phyloP scores from a whole-genome alignment of 805 yeast species.

The Yamadazyma tumulicola region DNA sequence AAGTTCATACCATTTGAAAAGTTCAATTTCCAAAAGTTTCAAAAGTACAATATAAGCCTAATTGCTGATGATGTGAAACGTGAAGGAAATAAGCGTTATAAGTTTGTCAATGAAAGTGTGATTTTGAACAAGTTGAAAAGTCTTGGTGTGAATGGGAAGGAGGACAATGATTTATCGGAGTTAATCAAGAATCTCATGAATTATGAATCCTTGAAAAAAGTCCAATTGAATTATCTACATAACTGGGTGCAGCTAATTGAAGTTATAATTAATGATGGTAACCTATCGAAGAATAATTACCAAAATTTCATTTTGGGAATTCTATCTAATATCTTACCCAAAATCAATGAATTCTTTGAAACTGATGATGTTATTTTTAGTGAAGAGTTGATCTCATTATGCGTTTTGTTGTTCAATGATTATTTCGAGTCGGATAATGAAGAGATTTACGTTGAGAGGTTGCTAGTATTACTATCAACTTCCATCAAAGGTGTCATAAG shows the following conservation, averaged over 20 bases:
- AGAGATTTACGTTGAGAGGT: slow-evolving; percentile 40
- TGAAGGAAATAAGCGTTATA: slow-evolving; percentile 6
- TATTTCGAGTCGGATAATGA: slow-evolving; percentile 39
- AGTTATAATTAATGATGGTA: slow-evolving; percentile 60
- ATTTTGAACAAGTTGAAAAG: slow-evolving; percentile 1
- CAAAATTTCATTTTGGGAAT: slow-evolving; percentile 66
- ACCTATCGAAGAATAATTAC: slow-evolving; percentile 37
- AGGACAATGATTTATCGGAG: slow-evolving; percentile 5
- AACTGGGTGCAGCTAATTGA: slow-evolving; percentile 84
- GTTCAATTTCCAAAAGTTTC: slow-evolving; percentile 28
- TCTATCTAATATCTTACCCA: slow-evolving; percentile 72
- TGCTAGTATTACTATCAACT: slow-evolving; percentile 68
- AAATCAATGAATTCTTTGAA: slow-evolving; percentile 70
- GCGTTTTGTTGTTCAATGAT: slow-evolving; percentile 61
- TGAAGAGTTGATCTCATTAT: slow-evolving; percentile 71
- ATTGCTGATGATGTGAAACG: slow-evolving; percentile 33
- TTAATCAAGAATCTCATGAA: slow-evolving; percentile 42
- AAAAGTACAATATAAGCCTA: slow-evolving; percentile 24
- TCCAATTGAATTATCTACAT: slow-evolving; percentile 62
- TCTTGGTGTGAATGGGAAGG: slow-evolving; percentile 8
- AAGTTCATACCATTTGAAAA: slow-evolving; percentile 43
- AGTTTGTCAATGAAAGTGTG: not conserved
- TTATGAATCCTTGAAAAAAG: slow-evolving; percentile 44
- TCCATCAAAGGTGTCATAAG: slow-evolving; percentile 71
- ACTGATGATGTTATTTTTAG: slow-evolving; percentile 49